Evolutionary conservation across 2,329 filamentous ascomycete genomes (phyloP).

Genomic region (Colletotrichum tropicicola): DNA sequence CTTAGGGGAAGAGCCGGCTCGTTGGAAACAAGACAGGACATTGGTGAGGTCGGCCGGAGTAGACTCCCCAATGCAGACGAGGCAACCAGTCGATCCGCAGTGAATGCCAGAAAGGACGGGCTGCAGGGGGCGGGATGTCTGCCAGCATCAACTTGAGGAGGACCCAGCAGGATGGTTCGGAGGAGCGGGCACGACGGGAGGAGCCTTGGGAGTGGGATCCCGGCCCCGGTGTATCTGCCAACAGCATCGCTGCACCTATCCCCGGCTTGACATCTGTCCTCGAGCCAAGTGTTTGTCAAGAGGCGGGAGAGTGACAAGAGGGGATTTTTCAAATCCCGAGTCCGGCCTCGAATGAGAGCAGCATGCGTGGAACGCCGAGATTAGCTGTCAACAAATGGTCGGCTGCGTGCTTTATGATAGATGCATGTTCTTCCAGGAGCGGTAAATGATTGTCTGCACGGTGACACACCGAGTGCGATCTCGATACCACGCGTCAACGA

Average conservation of each 20-base stretch:
- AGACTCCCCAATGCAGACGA: background rate
- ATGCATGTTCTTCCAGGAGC: slow-evolving; percentile 3
- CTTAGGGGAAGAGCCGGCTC: too few species aligned
- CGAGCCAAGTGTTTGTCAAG: too few species aligned
- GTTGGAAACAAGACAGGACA: too few species aligned
- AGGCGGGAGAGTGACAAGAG: too few species aligned
- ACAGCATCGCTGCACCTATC: background rate
- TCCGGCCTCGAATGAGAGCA: background rate
- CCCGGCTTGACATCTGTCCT: too few species aligned
- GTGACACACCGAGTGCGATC: background rate
- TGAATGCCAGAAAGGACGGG: background rate
- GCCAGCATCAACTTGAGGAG: background rate
- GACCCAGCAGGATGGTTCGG: slow-evolving; percentile 21
- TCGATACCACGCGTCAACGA: background rate
- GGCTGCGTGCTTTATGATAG: background rate
- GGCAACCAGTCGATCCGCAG: background rate
- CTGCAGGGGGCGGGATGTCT: background rate
- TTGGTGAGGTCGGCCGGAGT: background rate
- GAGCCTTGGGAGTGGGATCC: background rate
- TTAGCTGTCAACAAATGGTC: background rate
- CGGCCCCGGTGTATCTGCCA: background rate
- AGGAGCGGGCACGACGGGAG: slow-evolving; percentile 15
- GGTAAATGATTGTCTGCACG: background rate
- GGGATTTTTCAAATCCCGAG: background rate
- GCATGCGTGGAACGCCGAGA: background rate